Base-by-base conservation (phyloP, 805 yeast species). In the Metschnikowia shivogae region DNA sequence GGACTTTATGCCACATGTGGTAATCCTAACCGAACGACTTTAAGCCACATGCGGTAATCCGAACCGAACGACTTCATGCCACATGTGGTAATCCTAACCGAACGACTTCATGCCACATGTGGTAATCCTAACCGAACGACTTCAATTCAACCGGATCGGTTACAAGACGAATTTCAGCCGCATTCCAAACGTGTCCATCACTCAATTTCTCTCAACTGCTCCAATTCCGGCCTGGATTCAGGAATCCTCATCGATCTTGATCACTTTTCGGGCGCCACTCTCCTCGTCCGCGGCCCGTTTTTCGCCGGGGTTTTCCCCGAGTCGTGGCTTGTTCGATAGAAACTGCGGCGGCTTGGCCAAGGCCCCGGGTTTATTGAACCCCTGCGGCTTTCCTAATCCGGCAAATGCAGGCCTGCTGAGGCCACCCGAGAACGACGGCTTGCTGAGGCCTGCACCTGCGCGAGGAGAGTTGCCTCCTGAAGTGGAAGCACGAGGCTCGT, bases 281-380 rank as follows among this genome's bases (percentile, higher is more conserved):
- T 46, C 34, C 10, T 43, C 48, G 2, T 53, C 55, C 6, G 36
- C 35, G 6, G 46, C 36, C 19, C 55, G 43, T 37, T 49, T 51
- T 17, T 49, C 53, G 2, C 36, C 36, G 2, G 19, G 14, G 7
- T 43, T 47, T 11, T 46, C 53, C 1, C 36, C 36, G 7, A 31
- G 13, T 35, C 42, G 47, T 2, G 67, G 66, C 46, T 68, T 70
- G 42, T 61, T 67, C 6, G 72, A 59, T 12, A 65, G 48, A 43
- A 68, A 68, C 50, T 63, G 66, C 4, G 74, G 73, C 6, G 74
- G 73, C 44, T 60, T 57, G 10, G 63, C 52, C 43, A 67, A 56
- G 12, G 56, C 50, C 9, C 65, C 64, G 10, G 67, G 66, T 45
- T 65, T 64, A n/a, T 62, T 54, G 39, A 59, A 59, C 20, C 62